Conservation (phyloP, 768 basidiomycete species). For the Wakefieldia striispora region DNA sequence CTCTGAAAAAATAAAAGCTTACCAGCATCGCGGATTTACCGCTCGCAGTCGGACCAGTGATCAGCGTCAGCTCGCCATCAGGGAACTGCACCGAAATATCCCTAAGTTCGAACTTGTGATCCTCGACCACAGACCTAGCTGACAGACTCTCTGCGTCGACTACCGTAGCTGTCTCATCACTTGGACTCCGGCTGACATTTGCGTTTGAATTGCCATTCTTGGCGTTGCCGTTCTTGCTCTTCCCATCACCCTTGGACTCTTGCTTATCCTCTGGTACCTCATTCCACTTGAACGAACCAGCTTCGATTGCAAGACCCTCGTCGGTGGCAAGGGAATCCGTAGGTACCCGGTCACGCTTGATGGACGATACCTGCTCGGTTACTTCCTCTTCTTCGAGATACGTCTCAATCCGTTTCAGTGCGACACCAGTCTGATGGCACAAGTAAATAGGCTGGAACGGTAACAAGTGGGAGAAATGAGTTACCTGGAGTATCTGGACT, state of each 20-base stretch:
- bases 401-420: slow-evolving; percentile 57
- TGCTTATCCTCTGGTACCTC: slow-evolving; percentile 36
- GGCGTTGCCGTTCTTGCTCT: slow-evolving; percentile 14
- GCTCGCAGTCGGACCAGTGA: slow-evolving; percentile 47
- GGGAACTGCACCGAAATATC: slow-evolving; percentile 49
- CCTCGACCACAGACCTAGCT: slow-evolving; percentile 16
- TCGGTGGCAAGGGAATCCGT: slow-evolving; percentile 21
- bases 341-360: slow-evolving; percentile 40
- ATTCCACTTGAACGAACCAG: slow-evolving; percentile 58
- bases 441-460: not conserved
- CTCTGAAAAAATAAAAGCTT: slow-evolving; percentile 4
- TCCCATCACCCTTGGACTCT: slow-evolving; percentile 23
- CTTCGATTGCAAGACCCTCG: slow-evolving; percentile 46
- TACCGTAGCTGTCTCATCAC: slow-evolving; percentile 5
- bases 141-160: slow-evolving; percentile 19
- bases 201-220: not conserved
- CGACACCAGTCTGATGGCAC: slow-evolving; percentile 46
- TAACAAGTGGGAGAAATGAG: not conserved
- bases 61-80: slow-evolving; percentile 42
- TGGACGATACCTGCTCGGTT: slow-evolving; percentile 52
- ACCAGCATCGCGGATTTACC: slow-evolving; percentile 51
- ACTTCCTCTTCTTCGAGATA: slow-evolving; percentile 66
- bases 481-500: slow-evolving; percentile 67
- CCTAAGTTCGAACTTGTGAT: slow-evolving; percentile 40
- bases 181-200: not conserved